Evolutionary conservation across 2,329 filamentous ascomycete species (phyloP).

Genomic region (Escovopsis sp.): DNA sequence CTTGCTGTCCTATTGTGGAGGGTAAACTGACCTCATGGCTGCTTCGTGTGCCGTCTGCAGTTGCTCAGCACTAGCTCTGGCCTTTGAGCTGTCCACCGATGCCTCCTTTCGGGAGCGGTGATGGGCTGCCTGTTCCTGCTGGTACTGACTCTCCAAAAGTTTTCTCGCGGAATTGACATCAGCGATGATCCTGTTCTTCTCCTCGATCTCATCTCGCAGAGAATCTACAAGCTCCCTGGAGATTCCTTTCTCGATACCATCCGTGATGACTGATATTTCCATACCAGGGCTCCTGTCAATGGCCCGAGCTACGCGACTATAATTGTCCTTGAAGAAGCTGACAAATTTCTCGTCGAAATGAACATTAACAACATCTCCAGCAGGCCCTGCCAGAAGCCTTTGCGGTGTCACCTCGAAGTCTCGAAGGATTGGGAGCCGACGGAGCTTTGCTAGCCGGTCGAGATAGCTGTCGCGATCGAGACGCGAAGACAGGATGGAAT

Average conservation of each 20-base stretch:
- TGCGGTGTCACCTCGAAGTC: slow-evolving; percentile 82
- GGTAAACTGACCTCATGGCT: slow-evolving; percentile 35
- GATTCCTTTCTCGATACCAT: slow-evolving; percentile 73
- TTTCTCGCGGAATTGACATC: slow-evolving; percentile 29
- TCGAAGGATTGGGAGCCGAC: slow-evolving; percentile 62
- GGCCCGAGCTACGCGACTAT: slow-evolving; percentile 65
- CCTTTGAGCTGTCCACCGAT: slow-evolving; percentile 9
- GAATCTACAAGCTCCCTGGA: slow-evolving; percentile 88
- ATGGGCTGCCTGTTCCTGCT: slow-evolving; percentile 61
- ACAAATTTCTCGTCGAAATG: slow-evolving; percentile 79
- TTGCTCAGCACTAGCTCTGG: slow-evolving; percentile 16
- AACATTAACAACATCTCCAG: slow-evolving; percentile 53
- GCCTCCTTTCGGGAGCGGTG: slow-evolving; percentile 46
- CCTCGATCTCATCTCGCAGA: slow-evolving; percentile 59
- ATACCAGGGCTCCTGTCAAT: slow-evolving; percentile 84
- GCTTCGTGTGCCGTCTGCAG: slow-evolving; percentile 14
- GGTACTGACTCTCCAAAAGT: slow-evolving; percentile 37
- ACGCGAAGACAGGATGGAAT: slow-evolving; percentile 59
- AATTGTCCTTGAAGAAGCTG: slow-evolving; percentile 92
- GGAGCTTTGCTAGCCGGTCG: slow-evolving; percentile 61
- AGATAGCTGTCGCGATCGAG: slow-evolving; percentile 80
- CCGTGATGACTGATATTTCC: slow-evolving; percentile 66
- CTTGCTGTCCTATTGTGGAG: slow-evolving; percentile 1
- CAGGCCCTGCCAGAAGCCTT: slow-evolving; percentile 34
- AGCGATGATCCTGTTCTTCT: slow-evolving; percentile 43